Percentiles rank a stretch among this genome's conserved stretches.
phyloP scores from a whole-genome alignment of 768 basidiomycete species.

The Lactarius psammicola region DNA sequence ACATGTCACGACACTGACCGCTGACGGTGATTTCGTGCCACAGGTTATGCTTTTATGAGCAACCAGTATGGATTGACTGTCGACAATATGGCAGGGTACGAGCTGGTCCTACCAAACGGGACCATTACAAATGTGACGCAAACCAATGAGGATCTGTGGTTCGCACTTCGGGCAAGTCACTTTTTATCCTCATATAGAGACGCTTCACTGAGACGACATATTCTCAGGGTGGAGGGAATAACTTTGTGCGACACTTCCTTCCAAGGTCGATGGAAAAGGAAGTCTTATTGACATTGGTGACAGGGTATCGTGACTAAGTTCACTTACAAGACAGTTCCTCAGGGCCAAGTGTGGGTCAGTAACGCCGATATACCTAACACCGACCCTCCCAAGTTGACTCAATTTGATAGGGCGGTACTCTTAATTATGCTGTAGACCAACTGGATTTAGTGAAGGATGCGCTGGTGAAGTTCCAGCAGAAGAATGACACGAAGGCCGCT shows the following conservation, averaged over 20 bases:
- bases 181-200: too few species aligned
- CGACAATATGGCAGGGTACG: slow-evolving; percentile 36
- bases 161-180: slow-evolving; percentile 15
- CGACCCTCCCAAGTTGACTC: background rate
- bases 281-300: background rate
- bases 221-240: slow-evolving; percentile 20
- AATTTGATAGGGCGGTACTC: background rate
- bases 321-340: slow-evolving; percentile 6
- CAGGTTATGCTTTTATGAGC: background rate
- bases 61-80: background rate
- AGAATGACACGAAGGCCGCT: slow-evolving; percentile 4
- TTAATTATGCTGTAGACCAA: background rate
- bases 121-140: slow-evolving; percentile 12
- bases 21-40: background rate
- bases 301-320: slow-evolving; percentile 13
- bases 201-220: background rate
- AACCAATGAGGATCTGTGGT: background rate
- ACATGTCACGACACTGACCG: too few species aligned
- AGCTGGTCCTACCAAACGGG: slow-evolving; percentile 37
- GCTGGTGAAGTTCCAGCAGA: slow-evolving; percentile 6
- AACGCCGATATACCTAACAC: accelerated
- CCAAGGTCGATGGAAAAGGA: background rate
- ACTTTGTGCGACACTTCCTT: slow-evolving; percentile 14
- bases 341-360: background rate
- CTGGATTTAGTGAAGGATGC: background rate